Percentiles rank a stretch among this genome's conserved stretches.
These are phyloP conservation scores for Ustilago crameri DNA, from an alignment of 1,284 basidiomycete genomes.

Conservation along the genomic window DNA sequence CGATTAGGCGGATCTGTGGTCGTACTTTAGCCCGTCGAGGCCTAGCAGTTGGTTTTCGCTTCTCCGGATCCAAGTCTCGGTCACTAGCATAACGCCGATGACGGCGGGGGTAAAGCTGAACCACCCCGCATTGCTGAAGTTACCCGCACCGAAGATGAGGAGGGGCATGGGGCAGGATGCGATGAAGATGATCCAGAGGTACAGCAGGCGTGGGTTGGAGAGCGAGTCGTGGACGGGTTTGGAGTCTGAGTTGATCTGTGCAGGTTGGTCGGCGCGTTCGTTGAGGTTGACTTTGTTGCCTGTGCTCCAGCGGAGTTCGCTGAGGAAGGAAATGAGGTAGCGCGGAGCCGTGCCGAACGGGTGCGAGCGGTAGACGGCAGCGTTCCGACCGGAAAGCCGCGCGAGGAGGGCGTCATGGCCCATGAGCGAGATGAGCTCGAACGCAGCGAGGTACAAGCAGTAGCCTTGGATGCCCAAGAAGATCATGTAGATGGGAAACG, in stretches of 20 bases:
- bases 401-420: conserved; percentile 28
- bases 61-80: conserved; percentile 57
- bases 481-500: conserved; percentile 63
- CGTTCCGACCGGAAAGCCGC: conserved; percentile 15
- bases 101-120: conserved; percentile 58
- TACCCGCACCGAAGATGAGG: conserved; percentile 65
- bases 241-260: conserved; percentile 12
- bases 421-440: conserved; percentile 55
- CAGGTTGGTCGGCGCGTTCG: conserved; percentile 30
- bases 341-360: conserved; percentile 64
- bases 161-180: conserved; percentile 56
- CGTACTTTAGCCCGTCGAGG: conserved; percentile 60
- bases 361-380: conserved; percentile 59
- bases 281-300: conserved; percentile 29
- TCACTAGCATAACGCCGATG: conserved; percentile 37
- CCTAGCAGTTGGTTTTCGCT: conserved; percentile 57
- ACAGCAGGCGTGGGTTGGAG: conserved; percentile 55
- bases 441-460: conserved; percentile 41
- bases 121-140: conserved; percentile 64
- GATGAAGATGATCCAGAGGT: conserved; percentile 59
- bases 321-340: conserved; percentile 58
- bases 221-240: conserved; percentile 32
- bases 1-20: conserved; percentile 64
- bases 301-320: conserved; percentile 55
- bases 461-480: conserved; percentile 53